Evolutionary conservation across 2,329 filamentous ascomycete genomes (phyloP), one percentile per base, ranked within the genome.

Genomic region (Colletotrichum sp.): DNA sequence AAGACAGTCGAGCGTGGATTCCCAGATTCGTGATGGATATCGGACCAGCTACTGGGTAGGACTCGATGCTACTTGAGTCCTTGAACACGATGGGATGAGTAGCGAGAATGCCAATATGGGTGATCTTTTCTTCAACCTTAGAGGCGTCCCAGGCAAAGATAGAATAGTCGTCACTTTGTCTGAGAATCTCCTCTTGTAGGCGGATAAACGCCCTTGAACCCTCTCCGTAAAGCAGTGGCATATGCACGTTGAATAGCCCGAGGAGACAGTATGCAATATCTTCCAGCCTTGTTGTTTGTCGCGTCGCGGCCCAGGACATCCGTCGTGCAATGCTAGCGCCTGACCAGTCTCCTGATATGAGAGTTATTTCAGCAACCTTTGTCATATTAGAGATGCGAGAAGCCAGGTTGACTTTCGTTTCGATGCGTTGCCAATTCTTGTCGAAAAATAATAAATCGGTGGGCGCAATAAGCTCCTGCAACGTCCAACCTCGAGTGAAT

Each of bases 181-280:
- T 70, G 18, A 77, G 28, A n/a, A 77, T 75, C 15, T 75, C 75
- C 8, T 75, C 66, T 26, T 79, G 77, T 18, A 79, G 18, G 36
- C 80, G 71, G 13, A 75, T 76, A 52, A 81, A 82, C 0, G 80
- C 78, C 30, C 75, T 78, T 4, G n/a, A 24, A 18, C 81, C 80
- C 56, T 83, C 81, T 10, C 81, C 80, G 52, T 83, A 83, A 3
- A 79, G 76, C 5, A 80, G 71, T 4, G 79, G 76, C 80, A 83
- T 82, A 24, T 78, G 80, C 21, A 82, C 76, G 28, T 77, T 70
- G 55, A 83, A 82, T n/a, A 83, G 52, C 2, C 82, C 82, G 8
- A 82, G 62, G 26, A 83, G 73, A 24, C 79, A 80, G 36, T 83
- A 83, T 1, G 81, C 81, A 8, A 78, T 62, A 62, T 83, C 80